These are phyloP conservation scores for Colletotrichum acutatum DNA, from an alignment of 2,329 filamentous ascomycete species.

Conservation along the genomic window DNA sequence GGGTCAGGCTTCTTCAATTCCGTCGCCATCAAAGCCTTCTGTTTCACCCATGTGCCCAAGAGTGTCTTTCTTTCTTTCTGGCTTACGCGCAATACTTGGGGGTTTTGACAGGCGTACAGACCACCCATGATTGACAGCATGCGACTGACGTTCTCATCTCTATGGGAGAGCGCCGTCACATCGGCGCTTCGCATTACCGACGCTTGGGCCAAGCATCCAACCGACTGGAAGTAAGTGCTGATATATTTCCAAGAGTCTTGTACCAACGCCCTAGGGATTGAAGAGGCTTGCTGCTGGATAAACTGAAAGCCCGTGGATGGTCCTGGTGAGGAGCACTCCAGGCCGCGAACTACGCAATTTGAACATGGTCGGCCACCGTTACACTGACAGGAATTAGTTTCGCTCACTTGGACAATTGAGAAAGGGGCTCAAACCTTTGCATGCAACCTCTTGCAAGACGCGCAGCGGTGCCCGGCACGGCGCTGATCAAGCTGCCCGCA, in stretches of 20 bases:
- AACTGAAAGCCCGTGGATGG: background rate
- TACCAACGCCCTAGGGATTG: background rate
- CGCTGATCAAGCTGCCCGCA: conserved; percentile 24
- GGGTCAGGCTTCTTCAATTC: background rate
- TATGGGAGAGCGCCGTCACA: conserved; percentile 6
- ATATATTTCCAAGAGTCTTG: conserved; percentile 19
- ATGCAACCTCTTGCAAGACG: conserved; percentile 9
- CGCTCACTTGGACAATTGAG: background rate
- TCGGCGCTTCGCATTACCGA: background rate
- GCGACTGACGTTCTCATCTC: conserved; percentile 12
- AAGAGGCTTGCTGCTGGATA: background rate
- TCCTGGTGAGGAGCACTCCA: background rate
- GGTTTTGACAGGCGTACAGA: conserved; percentile 14
- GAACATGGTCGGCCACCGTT: conserved; percentile 17
- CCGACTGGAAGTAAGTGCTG: conserved; percentile 6
- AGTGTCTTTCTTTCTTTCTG: background rate
- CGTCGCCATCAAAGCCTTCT: background rate
- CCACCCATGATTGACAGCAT: conserved; percentile 13
- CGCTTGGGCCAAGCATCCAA: background rate
- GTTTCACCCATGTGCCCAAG: background rate
- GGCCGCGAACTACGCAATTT: background rate
- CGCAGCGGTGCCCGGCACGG: conserved; percentile 9
- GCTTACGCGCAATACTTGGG: background rate
- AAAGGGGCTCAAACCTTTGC: background rate
- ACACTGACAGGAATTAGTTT: background rate